Percentiles rank a stretch among this genome's conserved stretches.
Conservation (phyloP, 352 stramenopile species). For the Phytophthora kernoviae region DNA sequence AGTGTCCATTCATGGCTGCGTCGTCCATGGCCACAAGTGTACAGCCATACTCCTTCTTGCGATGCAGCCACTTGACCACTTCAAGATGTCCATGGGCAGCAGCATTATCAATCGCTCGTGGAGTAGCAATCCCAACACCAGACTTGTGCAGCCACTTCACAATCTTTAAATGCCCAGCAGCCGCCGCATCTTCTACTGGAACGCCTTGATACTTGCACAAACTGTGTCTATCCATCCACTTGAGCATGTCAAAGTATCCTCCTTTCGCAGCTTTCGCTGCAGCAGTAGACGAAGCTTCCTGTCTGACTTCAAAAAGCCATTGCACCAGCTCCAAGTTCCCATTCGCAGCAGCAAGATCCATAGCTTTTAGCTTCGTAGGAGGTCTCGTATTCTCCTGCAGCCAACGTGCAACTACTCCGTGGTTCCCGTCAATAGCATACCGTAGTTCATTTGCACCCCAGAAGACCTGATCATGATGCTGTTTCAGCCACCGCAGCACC, state of each 20-base stretch:
- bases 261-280: constrained; percentile 26
- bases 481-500: constrained; percentile 29
- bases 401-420: constrained; percentile 21
- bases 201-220: constrained; percentile 29
- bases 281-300: constrained; percentile 32
- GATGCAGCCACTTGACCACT: constrained; percentile 37
- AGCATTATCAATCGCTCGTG: constrained; percentile 27
- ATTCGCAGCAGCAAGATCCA: constrained; percentile 35
- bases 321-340: constrained; percentile 36
- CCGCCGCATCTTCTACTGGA: constrained; percentile 27
- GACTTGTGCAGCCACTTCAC: constrained; percentile 41
- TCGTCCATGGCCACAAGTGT: constrained; percentile 43
- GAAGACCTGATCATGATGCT: constrained; percentile 37
- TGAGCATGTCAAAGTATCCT: constrained; percentile 32
- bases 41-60: constrained; percentile 26
- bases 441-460: constrained; percentile 40
- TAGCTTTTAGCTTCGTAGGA: constrained; percentile 26
- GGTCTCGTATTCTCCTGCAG: constrained; percentile 31
- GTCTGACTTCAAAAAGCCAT: constrained; percentile 27
- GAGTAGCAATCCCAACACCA: constrained; percentile 25
- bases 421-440: constrained; percentile 28
- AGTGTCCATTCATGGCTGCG: constrained; percentile 40
- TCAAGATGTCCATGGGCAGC: constrained; percentile 32
- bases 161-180: constrained; percentile 25
- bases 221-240: constrained; percentile 39